phyloP scores from a whole-genome alignment of 768 basidiomycete genomes.

The Podaxis carcinomalis region DNA sequence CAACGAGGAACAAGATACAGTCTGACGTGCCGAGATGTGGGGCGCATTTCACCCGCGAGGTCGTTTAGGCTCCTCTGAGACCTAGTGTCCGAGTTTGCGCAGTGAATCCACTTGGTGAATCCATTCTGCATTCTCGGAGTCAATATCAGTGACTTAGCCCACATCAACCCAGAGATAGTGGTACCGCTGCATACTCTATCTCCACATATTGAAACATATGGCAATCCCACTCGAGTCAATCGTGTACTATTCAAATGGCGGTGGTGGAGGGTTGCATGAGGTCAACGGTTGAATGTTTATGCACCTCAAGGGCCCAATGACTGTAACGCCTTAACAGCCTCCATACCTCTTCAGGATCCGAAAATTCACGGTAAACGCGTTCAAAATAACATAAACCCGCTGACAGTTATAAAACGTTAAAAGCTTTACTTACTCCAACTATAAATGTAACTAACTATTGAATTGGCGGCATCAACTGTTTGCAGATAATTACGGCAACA shows the following conservation, averaged over 20 bases:
- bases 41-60: conserved; percentile 45
- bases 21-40: conserved; percentile 82
- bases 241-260: neutral
- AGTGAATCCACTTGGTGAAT: neutral
- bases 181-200: neutral
- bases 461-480: neutral
- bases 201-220: neutral
- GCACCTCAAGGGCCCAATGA: neutral
- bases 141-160: neutral
- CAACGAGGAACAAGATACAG: conserved; percentile 65
- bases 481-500: neutral
- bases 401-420: neutral
- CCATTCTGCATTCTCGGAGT: neutral
- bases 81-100: neutral
- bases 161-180: neutral
- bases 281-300: conserved; percentile 8
- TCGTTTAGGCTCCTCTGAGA: conserved; percentile 22
- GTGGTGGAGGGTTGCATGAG: neutral
- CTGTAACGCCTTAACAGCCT: neutral
- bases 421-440: neutral
- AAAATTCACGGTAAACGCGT: neutral
- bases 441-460: neutral
- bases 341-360: conserved; percentile 7
- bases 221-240: neutral
- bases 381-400: neutral